A percentile compares a stretch with the other conserved stretches of the same genome.
Evolutionary conservation across 208 protist species (phyloP).

Genomic region (Acanthamoeba culbertsoni): DNA sequence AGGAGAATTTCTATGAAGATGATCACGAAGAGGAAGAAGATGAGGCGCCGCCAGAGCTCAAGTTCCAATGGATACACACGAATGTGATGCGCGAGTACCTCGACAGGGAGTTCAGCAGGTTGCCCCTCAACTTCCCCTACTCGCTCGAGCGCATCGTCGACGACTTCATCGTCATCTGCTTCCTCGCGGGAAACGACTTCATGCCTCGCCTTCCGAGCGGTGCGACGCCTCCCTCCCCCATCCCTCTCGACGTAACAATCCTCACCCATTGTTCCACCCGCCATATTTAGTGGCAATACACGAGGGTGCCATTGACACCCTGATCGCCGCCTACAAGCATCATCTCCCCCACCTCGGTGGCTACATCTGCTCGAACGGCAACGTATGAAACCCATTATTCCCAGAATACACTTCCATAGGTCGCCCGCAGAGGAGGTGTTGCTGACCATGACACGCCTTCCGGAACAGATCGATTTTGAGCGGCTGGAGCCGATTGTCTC

Average conservation of each 20-base stretch:
- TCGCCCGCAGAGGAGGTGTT: not conserved
- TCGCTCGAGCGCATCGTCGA: slow-evolving; percentile 94
- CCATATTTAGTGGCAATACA: not conserved
- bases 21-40: not conserved
- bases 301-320: not conserved
- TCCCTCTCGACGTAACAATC: not conserved
- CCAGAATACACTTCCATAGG: no score
- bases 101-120: slow-evolving; percentile 85
- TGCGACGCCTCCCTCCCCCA: not conserved
- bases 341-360: not conserved
- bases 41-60: slow-evolving; percentile 64
- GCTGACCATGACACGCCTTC: not conserved
- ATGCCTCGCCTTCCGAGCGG: slow-evolving; percentile 91
- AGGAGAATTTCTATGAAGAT: not conserved
- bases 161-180: slow-evolving; percentile 98
- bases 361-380: slow-evolving; percentile 5
- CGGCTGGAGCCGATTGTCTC: not conserved
- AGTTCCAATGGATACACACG: slow-evolving; percentile 86
- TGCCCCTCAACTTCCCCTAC: not conserved
- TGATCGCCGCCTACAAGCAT: not conserved
- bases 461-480: not conserved
- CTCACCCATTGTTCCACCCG: not conserved
- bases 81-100: slow-evolving; percentile 95
- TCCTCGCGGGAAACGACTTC: slow-evolving; percentile 99
- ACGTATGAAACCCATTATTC: not conserved